These are phyloP conservation scores for Hymenoscyphus linearis DNA, from an alignment of 2,329 filamentous ascomycete species.

Conservation along the genomic window DNA sequence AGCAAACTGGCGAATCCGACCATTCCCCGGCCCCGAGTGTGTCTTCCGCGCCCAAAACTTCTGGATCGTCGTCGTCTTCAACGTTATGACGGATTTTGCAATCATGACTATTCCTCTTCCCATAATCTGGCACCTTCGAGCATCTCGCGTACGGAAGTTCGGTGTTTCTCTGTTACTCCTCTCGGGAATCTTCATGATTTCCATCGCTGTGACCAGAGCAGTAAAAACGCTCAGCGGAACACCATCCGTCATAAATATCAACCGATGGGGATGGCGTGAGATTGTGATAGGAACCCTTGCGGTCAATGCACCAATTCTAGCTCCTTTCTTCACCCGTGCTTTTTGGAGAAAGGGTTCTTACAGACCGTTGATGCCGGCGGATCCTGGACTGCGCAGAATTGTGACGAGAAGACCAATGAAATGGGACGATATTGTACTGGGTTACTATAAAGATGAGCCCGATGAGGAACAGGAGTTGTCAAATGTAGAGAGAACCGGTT, in stretches of 20 bases:
- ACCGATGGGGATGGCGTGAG: conserved; percentile 36
- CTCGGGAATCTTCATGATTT: conserved; percentile 17
- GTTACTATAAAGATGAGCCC: neutral
- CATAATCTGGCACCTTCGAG: conserved; percentile 32
- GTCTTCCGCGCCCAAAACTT: conserved; percentile 4
- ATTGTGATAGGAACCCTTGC: conserved; percentile 34
- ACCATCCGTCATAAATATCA: conserved; percentile 33
- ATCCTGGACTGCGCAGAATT: neutral
- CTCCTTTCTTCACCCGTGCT: conserved; percentile 26
- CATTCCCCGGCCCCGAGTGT: neutral
- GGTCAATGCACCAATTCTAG: conserved; percentile 33
- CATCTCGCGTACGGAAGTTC: conserved; percentile 31
- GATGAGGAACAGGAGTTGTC: neutral
- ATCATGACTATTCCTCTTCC: conserved; percentile 34
- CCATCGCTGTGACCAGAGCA: conserved; percentile 13
- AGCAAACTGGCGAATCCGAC: conserved; percentile 4
- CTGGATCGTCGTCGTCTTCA: conserved; percentile 3
- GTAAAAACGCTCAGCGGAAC: conserved; percentile 28
- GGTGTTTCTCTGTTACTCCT: conserved; percentile 31
- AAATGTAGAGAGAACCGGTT: neutral
- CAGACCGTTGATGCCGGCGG: neutral
- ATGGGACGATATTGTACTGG: neutral
- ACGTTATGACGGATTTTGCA: conserved; percentile 30
- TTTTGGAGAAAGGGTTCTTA: conserved; percentile 27
- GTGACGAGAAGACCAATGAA: neutral